Evolutionary conservation across 768 basidiomycete genomes (phyloP), one percentile per base, ranked within the genome.

Genomic region (Dentipellis sp.): DNA sequence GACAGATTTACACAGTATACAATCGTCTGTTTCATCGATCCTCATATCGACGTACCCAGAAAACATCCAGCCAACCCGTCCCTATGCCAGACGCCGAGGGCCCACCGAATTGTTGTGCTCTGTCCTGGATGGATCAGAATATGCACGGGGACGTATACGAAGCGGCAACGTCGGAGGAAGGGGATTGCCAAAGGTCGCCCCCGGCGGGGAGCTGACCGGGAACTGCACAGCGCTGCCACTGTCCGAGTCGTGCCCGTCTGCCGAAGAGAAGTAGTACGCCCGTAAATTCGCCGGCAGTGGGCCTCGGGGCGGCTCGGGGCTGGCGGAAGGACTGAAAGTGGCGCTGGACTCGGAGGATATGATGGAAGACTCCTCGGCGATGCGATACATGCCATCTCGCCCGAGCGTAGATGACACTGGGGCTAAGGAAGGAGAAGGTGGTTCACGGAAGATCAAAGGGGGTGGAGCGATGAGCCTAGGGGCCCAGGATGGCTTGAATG

Each of bases 401-500:
- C 16, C 2, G n/a, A 10, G 42, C 42, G 10, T 1, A 3, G 42
- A 19, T 0, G 42, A 14, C 1, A 19, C 7, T 10, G 39, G 39
- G 4, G 39, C 12, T 11, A 9, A 9, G 12, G 39, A n/a, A 40
- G 10, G 39, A 2, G 42, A 19, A 17, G 42, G 42, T 17, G 42
- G 42, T 16, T 45, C 4, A 45, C 42, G 42, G 50, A 52, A 12
- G 5, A 52, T n/a, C 9, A 52, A 29, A 17, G 14, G 14, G 9
- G 50, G 36, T 16, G 50, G 50, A 4, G 35, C 36, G 36, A 16
- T 17, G 11, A 37, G 50, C 16, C 50, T 29, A 10, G 50, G 35
- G 2, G 50, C 50, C 50, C 50, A 52, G 2, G 66, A 59, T 23
- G 64, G 63, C 16, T 56, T 58, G 29, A 29, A 29, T 29, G 67